These are phyloP conservation scores for Asclepias syriaca DNA, from an alignment of 257 asterid species.

Conservation along the genomic window DNA sequence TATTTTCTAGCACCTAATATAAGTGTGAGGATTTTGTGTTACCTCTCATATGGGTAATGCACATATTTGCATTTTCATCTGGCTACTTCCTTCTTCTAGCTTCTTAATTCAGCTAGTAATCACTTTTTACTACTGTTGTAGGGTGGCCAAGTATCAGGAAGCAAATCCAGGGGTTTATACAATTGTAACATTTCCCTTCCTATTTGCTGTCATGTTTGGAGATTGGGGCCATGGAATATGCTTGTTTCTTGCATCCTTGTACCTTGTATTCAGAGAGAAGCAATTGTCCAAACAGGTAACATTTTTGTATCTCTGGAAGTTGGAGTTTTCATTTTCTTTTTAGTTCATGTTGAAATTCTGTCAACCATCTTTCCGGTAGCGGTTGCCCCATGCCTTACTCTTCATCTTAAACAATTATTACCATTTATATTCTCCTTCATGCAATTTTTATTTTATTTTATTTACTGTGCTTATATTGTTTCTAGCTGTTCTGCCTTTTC, in stretches of 20 bases:
- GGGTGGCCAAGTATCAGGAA: constrained; percentile 63
- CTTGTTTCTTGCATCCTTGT: constrained; percentile 47
- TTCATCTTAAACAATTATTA: neutral
- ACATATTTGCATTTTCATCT: neutral
- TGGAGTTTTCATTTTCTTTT: constrained; percentile 3
- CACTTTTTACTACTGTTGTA: constrained; percentile 13
- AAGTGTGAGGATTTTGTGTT: neutral
- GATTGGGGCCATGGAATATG: constrained; percentile 68
- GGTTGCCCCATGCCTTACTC: neutral
- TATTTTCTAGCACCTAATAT: neutral
- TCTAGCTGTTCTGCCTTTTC: neutral
- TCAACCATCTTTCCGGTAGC: neutral
- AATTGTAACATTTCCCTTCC: constrained; percentile 57
- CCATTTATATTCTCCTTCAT: neutral
- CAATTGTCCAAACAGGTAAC: constrained; percentile 51
- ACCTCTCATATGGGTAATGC: neutral
- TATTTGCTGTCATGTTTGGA: constrained; percentile 74
- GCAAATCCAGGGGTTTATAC: constrained; percentile 64
- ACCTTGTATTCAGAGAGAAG: constrained; percentile 46
- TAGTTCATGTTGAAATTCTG: neutral
- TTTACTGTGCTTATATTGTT: neutral
- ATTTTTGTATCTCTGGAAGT: neutral
- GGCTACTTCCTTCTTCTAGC: neutral
- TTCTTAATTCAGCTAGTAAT: neutral
- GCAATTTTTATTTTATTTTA: neutral